Conservation (phyloP, 2,329 filamentous ascomycete species). For the Capronia americana region DNA sequence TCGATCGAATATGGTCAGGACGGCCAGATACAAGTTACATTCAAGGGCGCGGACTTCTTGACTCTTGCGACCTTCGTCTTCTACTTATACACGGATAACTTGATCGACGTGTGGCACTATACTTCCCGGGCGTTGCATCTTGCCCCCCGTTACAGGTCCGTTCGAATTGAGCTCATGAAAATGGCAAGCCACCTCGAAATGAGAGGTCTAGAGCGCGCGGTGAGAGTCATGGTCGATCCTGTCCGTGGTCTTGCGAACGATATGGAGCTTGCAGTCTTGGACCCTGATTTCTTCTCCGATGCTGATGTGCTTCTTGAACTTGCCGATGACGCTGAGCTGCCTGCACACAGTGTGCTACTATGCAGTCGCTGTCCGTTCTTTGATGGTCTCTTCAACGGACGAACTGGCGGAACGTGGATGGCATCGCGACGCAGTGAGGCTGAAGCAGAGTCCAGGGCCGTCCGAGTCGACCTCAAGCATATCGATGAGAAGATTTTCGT, state of each 20-base stretch:
- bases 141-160: constrained; percentile 76
- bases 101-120: constrained; percentile 87
- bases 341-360: constrained; percentile 77
- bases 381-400: constrained; percentile 84
- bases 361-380: constrained; percentile 93
- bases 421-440: constrained; percentile 66
- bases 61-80: constrained; percentile 79
- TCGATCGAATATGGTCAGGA: constrained; percentile 60
- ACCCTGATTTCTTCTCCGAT: constrained; percentile 75
- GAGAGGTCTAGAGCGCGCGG: constrained; percentile 74
- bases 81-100: constrained; percentile 79
- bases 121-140: constrained; percentile 68
- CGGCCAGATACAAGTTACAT: constrained; percentile 65
- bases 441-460: constrained; percentile 53
- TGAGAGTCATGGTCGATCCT: constrained; percentile 73
- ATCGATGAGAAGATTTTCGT: constrained; percentile 75
- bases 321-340: constrained; percentile 70
- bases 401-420: constrained; percentile 84
- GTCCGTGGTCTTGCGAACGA: constrained; percentile 71
- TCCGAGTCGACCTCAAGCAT: constrained; percentile 83
- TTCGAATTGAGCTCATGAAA: constrained; percentile 86
- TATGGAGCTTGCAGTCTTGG: constrained; percentile 71
- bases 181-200: constrained; percentile 75
- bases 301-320: constrained; percentile 82
- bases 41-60: constrained; percentile 75